Base-by-base conservation (phyloP, 2,329 filamentous ascomycete species). In the Botrytis galanthina region DNA sequence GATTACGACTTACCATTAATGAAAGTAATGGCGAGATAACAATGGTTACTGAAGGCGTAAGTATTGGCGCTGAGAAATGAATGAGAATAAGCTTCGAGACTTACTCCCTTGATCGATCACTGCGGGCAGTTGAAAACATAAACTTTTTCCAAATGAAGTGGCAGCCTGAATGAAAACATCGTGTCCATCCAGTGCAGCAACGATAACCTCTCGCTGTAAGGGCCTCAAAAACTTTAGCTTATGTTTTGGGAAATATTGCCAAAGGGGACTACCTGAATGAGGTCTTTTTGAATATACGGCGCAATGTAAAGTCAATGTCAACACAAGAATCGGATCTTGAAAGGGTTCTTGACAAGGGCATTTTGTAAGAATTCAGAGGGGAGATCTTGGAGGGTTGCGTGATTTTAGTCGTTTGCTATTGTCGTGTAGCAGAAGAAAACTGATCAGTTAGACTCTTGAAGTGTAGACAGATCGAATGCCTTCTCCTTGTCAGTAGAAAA, bases 111-210 rank as follows among this genome's bases (percentile, higher is more conserved):
- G 89, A 79, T 95, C 92, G 73, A 97, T 91, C 46, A 98, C 90
- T 37, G 95, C 95, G 14, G 95, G 95, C 1, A 98, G 86, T 81
- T 98, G 95, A 81, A 95, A 98, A 84, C 95, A 98, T 71, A 98
- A 83, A 80, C 93, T 97, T 83, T 98, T 98, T 60, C 95, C 95
- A 81, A 98, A 98, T 16, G 92, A 93, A 4, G 93, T 95, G 72
- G 93, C 93, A 64, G 95, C 95, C 82, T 98, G 95, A 1, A 98
- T 88, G 80, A 97, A 98, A 61, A 98, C 92, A 90, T 98, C 95
- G 75, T 95, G 87, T 26, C 93, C 92, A 73, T 92, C 89, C 14
- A 98, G 86, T 4, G 93, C 93, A 12, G 93, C 92, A 73, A 88
- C 86, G 72, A 98, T 95, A 73, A 98, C 94, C 79, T 98, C 94